Percentiles rank a stretch among this genome's conserved stretches.
These are phyloP conservation scores for Neurospora africana DNA, from an alignment of 495 filamentous ascomycete species.

Conservation along the genomic window DNA sequence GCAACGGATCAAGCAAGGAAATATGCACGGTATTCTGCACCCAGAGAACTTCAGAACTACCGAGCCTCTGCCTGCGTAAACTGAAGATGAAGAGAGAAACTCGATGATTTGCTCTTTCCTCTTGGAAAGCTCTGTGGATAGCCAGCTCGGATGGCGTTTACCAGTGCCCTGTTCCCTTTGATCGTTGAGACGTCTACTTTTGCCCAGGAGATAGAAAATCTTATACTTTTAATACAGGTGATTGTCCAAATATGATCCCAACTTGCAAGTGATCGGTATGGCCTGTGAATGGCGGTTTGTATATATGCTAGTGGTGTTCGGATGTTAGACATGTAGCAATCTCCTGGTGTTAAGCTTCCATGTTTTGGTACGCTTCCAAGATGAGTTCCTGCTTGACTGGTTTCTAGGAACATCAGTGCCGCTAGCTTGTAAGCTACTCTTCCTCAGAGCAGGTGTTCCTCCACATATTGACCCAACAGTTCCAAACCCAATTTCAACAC, in stretches of 20 bases:
- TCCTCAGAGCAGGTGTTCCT: constrained; percentile 14
- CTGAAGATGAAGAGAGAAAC: background rate
- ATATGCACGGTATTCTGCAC: constrained; percentile 67
- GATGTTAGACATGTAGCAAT: background rate
- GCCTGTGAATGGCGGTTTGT: background rate
- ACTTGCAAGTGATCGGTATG: background rate
- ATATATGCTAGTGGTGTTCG: background rate
- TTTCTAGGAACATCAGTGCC: background rate
- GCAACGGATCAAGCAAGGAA: constrained; percentile 71
- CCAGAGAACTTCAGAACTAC: constrained; percentile 44
- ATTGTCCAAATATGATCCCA: background rate
- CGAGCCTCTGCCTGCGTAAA: background rate
- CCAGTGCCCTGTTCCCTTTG: background rate
- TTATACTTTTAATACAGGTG: background rate
- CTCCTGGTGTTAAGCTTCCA: background rate
- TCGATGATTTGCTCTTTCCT: background rate
- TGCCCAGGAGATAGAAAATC: background rate
- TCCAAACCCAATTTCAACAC: constrained; percentile 59
- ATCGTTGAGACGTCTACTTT: background rate
- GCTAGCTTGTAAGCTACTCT: background rate
- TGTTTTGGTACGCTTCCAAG: background rate
- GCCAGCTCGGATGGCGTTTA: background rate
- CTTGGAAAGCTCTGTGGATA: background rate
- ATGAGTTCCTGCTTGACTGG: background rate
- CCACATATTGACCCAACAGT: constrained; percentile 50